Base-by-base conservation (phyloP, 176 grass and related monocot species). In the Alloteropsis semialata region DNA sequence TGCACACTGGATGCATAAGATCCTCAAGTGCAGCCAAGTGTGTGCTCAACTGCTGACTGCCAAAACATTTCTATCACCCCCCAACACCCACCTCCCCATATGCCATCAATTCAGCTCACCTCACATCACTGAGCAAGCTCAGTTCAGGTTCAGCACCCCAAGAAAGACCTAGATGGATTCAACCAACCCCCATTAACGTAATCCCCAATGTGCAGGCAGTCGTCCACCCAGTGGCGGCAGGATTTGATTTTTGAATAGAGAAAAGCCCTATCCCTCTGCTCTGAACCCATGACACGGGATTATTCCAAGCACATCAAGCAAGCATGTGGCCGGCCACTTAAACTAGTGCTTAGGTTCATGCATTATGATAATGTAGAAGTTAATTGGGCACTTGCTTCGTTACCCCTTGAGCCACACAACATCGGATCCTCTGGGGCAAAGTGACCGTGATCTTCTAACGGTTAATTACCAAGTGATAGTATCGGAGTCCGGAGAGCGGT, bases 341-440 rank as follows among this genome's bases (percentile, higher is more conserved):
- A 89, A 81, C 71, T 83, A 84, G 15, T 65, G 66, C 6, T 25
- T 42, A 13, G 24, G 51, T 46, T 21, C 51, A 29, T 27, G 56
- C 74, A 71, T 22, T 6, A 42, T 48, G 73, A 43, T 77, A 82
- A 45, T 63, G 74, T 28, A 5, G 34, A 72, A 39, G 19, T 83
- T 83, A 83, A 71, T 4, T 56, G 33, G 56, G 48, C 74, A 80
- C 60, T 74, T 75, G 24, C 37, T 18, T 46, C 24, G 42, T 46
- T 18, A 60, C 41, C 42, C 80, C 65, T 72, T 72, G 80, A 78
- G 86, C 80, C 80, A 73, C 69, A 56, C 77, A 81, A 64, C 54
- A 81, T 64, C 45, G 42, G 77, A 85, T 85, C 81, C 77, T 85
- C 82, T 89, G 67, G 87, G 77, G 77, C 32, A 43, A 81, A 85